Base-by-base conservation (phyloP, 129 eudicot genomes). In the Pittosporum tobira region DNA sequence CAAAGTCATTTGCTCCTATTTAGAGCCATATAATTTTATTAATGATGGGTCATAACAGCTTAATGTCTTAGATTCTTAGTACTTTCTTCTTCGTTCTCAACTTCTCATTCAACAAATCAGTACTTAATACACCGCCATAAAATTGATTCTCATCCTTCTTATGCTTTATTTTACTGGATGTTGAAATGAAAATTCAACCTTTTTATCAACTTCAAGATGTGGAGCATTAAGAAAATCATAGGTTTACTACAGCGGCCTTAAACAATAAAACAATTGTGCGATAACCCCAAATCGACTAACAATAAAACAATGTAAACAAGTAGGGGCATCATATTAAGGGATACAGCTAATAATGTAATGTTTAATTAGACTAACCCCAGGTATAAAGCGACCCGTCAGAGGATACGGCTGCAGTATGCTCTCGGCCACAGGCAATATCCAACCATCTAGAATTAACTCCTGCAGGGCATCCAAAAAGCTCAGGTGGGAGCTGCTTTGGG, bases 341-440 rank as follows among this genome's bases (percentile, higher is more conserved):
- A 38, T 38, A 12, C 1, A 11, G 14, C 34, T 27, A 65, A 38
- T 14, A 52, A 42, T 45, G 65, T 14, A 45, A 46, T 15, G 34
- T 19, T 25, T 27, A 48, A 65, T 25, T 29, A 71, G 69, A 65
- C 74, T 66, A 73, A 91, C 99, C 99, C 99, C 99, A 91, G 42
- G 96, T 83, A 65, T 83, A 91, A 68, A 91, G 94, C 37, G 88
- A 91, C 13, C 99, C 99, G 62, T 91, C 96, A 55, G 99, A 91
- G 38, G 99, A 88, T 5, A 87, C 96, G 0, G 91, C 88, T 15
- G 97, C 94, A 8, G 97, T 85, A 68, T 90, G 97, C 47, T 90
- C 95, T 30, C 95, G 84, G 52, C 97, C 97, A 77, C 97, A 91
- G 27, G 94, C 85, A 57, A 91, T 66, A 57, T 91, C 99, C 72